Evolutionary conservation across 495 filamentous ascomycete genomes (phyloP).

Genomic region (Penicillium tannophilum): DNA sequence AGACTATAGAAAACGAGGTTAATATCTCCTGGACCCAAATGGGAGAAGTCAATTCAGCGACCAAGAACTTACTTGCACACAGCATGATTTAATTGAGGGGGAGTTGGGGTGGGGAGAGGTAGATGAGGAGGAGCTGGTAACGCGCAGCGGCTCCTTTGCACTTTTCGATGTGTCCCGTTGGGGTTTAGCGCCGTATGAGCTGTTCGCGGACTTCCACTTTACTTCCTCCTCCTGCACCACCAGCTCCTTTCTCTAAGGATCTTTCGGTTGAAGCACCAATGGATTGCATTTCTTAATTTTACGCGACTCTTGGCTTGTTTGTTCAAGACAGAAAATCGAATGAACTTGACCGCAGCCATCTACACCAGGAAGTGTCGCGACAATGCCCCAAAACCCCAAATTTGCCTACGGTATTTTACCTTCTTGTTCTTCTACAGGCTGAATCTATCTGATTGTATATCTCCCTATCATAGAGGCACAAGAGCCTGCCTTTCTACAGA

Average conservation of each 20-base stretch:
- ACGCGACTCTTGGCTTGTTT: constrained; percentile 1
- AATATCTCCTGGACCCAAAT: constrained; percentile 20
- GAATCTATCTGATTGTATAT: neutral
- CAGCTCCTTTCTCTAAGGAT: neutral
- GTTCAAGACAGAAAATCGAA: constrained; percentile 10
- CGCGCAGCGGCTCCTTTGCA: constrained; percentile 43
- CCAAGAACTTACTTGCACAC: constrained; percentile 68
- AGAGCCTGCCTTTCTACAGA: constrained; percentile 52
- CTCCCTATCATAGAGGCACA: constrained; percentile 38
- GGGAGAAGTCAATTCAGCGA: constrained; percentile 1
- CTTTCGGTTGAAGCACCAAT: neutral
- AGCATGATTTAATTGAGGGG: constrained; percentile 52
- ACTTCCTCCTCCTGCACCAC: constrained; percentile 1
- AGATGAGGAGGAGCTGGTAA: constrained; percentile 23
- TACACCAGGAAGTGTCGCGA: constrained; percentile 14
- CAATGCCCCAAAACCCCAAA: constrained; percentile 52
- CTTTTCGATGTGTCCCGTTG: constrained; percentile 45
- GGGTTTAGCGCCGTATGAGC: constrained; percentile 38
- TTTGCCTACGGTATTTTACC: constrained; percentile 47
- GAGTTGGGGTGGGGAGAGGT: constrained; percentile 32
- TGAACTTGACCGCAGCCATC: constrained; percentile 18
- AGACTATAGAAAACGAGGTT: constrained; percentile 61
- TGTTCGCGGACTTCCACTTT: constrained; percentile 20
- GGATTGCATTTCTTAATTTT: neutral
- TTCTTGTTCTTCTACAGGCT: neutral